A percentile compares a stretch with the other conserved stretches of the same genome.
Conservation (phyloP, 2,329 filamentous ascomycete genomes). For the Ustulina deusta region DNA sequence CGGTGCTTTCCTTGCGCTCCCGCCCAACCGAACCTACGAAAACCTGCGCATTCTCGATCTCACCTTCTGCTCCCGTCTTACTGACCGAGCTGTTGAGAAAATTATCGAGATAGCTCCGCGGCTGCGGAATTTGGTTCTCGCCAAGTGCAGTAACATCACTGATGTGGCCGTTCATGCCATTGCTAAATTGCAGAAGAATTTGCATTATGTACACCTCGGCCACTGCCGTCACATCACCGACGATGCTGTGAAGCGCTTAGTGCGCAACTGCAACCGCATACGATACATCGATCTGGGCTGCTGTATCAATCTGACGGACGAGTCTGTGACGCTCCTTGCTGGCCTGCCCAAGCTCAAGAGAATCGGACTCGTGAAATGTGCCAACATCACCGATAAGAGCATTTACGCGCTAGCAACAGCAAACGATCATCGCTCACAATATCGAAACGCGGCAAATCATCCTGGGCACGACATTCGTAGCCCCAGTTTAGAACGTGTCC, state of each 20-base stretch:
- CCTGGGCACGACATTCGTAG: conserved; percentile 65
- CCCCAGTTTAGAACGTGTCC: conserved; percentile 87
- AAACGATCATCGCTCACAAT: conserved; percentile 64
- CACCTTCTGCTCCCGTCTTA: conserved; percentile 86
- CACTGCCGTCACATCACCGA: conserved; percentile 95
- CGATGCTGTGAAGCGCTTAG: conserved; percentile 83
- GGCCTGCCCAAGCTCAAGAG: conserved; percentile 91
- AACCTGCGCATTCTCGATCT: conserved; percentile 93
- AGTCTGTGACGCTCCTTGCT: conserved; percentile 85
- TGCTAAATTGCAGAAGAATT: conserved; percentile 89
- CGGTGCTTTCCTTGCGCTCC: conserved; percentile 84
- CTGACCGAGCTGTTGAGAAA: conserved; percentile 86
- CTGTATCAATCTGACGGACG: conserved; percentile 88
- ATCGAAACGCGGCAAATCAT: conserved; percentile 61
- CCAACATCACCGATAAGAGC: conserved; percentile 87
- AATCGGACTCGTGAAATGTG: conserved; percentile 95
- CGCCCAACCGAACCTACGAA: conserved; percentile 77
- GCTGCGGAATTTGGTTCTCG: conserved; percentile 90
- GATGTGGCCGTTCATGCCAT: conserved; percentile 90
- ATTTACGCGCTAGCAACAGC: conserved; percentile 85
- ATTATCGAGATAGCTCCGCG: conserved; percentile 89
- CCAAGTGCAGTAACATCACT: conserved; percentile 94
- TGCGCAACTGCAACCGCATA: conserved; percentile 89
- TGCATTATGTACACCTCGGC: conserved; percentile 95
- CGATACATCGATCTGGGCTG: conserved; percentile 98